Percentiles rank a stretch among this genome's conserved stretches.
Conservation (phyloP, 306 rosid species). For the Senna tora region DNA sequence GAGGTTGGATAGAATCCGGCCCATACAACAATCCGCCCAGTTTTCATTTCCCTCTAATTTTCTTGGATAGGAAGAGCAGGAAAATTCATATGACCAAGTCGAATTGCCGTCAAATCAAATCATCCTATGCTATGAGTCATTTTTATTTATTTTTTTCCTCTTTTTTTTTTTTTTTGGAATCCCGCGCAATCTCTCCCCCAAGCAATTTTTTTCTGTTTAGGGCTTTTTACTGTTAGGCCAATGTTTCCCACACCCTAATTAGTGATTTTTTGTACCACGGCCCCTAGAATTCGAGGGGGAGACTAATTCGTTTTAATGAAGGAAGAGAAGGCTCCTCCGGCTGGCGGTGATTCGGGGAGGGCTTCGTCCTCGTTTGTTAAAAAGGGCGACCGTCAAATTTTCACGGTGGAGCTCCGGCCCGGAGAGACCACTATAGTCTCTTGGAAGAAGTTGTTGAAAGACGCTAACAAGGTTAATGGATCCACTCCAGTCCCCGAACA, state of each 20-base stretch:
- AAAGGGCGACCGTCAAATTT: conserved; percentile 84
- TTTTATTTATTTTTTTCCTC: conserved; percentile 10
- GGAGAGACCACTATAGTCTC: conserved; percentile 95
- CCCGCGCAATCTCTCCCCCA: conserved; percentile 50
- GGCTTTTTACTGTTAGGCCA: conserved; percentile 42
- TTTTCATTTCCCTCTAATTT: conserved; percentile 32
- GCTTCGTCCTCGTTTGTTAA: conserved; percentile 61
- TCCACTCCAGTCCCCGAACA: conserved; percentile 54
- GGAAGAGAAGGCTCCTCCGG: conserved; percentile 47
- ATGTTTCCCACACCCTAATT: conserved; percentile 44
- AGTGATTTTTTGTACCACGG: conserved; percentile 39
- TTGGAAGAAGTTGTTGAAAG: conserved; percentile 90
- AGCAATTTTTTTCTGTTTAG: conserved; percentile 42
- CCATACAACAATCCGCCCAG: conserved; percentile 40
- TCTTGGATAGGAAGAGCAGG: conserved; percentile 43
- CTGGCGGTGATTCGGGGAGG: conserved; percentile 51
- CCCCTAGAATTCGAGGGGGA: conserved; percentile 35
- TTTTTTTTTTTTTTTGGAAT: conserved; percentile 33
- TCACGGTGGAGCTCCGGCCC: conserved; percentile 88
- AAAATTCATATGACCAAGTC: conserved; percentile 38
- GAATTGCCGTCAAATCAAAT: conserved; percentile 41
- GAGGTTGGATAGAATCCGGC: conserved; percentile 43
- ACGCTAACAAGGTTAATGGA: conserved; percentile 65
- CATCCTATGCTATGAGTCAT: conserved; percentile 15
- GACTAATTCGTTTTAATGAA: conserved; percentile 47